A percentile compares a stretch with the other conserved stretches of the same genome.
These are phyloP conservation scores for Talaromyces thailandensis DNA, from an alignment of 495 filamentous ascomycete species.

Conservation along the genomic window DNA sequence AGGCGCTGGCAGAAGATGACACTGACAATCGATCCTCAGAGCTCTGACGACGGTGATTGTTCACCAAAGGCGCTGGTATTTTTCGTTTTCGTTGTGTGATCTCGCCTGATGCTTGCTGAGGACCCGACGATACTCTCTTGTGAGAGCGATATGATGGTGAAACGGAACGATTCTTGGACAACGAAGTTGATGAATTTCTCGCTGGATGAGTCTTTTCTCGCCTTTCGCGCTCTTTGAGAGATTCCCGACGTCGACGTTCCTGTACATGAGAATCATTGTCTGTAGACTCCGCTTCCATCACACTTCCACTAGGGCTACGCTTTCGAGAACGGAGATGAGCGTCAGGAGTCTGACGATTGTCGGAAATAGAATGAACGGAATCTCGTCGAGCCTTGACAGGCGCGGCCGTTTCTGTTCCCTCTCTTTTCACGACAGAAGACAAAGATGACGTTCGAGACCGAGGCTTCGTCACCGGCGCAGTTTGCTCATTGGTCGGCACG, in stretches of 20 bases:
- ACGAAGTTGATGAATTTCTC: slow-evolving; percentile 19
- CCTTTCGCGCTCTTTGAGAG: slow-evolving; percentile 15
- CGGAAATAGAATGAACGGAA: neutral
- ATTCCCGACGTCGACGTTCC: slow-evolving; percentile 13
- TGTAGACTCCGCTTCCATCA: slow-evolving; percentile 24
- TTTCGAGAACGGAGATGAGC: slow-evolving; percentile 18
- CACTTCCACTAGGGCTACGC: slow-evolving; percentile 34
- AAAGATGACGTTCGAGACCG: slow-evolving; percentile 4
- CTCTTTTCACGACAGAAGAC: slow-evolving; percentile 1
- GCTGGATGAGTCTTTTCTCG: slow-evolving; percentile 17
- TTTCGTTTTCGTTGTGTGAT: slow-evolving; percentile 27
- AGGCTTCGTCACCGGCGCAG: neutral
- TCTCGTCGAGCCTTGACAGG: neutral
- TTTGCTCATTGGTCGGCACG: slow-evolving; percentile 7
- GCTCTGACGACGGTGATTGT: slow-evolving; percentile 31
- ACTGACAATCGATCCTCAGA: slow-evolving; percentile 64
- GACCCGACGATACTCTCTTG: slow-evolving; percentile 52
- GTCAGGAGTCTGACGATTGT: neutral
- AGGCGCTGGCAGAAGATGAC: slow-evolving; percentile 60
- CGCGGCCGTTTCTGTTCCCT: neutral
- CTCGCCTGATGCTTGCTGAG: slow-evolving; percentile 33
- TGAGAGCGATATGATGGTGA: slow-evolving; percentile 53
- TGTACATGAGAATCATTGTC: slow-evolving; percentile 11
- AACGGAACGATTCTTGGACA: slow-evolving; percentile 47
- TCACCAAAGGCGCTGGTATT: slow-evolving; percentile 42